Conservation (phyloP, 1,284 basidiomycete genomes). For the Polyporus tsugae region DNA sequence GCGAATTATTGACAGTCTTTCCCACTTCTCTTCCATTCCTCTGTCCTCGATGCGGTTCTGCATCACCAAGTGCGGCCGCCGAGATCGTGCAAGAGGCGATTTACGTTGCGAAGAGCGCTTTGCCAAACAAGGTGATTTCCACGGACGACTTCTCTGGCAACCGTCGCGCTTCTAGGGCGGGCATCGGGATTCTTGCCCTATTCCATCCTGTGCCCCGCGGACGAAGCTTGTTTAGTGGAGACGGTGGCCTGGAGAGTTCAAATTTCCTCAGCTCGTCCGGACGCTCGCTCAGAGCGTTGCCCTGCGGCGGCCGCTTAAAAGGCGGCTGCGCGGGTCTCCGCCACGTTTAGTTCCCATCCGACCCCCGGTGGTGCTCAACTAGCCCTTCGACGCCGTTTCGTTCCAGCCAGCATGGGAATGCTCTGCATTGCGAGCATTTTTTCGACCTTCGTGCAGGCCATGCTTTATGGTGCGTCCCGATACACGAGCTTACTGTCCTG, state of each 20-base stretch:
- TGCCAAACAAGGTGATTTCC: background rate
- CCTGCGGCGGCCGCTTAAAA: background rate
- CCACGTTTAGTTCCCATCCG: background rate
- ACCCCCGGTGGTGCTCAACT: slow-evolving; percentile 3
- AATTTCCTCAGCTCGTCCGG: background rate
- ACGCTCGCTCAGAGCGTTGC: background rate
- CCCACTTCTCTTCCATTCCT: slow-evolving; percentile 1
- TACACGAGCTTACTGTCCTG: no score
- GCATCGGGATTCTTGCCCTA: background rate
- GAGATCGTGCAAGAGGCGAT: background rate
- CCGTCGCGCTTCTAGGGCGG: slow-evolving; percentile 6
- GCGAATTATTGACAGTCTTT: background rate
- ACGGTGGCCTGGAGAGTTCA: slow-evolving; percentile 7
- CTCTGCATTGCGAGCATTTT: slow-evolving; percentile 29
- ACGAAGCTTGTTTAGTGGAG: background rate
- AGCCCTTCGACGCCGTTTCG: background rate
- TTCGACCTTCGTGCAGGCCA: slow-evolving; percentile 33
- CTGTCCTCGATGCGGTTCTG: background rate
- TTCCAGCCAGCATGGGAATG: slow-evolving; percentile 9
- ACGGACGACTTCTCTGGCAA: background rate
- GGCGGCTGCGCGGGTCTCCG: background rate
- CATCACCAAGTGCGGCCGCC: background rate
- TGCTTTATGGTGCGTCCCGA: slow-evolving; percentile 35
- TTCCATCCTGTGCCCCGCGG: background rate
- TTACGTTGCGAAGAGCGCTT: slow-evolving; percentile 1